phyloP scores from a whole-genome alignment of 345 rosid genomes.

The Raphanus sativus region DNA sequence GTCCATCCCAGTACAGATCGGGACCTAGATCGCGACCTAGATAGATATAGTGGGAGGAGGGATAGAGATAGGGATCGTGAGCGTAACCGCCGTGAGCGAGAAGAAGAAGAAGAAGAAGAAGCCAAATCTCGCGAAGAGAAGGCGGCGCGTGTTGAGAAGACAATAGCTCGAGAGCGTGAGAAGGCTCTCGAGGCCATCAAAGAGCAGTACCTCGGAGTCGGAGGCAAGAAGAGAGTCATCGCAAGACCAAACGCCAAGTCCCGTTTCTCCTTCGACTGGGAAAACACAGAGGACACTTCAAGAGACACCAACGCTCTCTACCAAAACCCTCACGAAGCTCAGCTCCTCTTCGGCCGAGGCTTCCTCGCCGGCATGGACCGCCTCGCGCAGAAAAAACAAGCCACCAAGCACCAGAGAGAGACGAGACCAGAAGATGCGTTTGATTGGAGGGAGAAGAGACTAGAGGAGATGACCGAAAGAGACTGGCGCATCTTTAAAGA shows the following conservation, averaged over 20 bases:
- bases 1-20: not conserved
- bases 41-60: not conserved
- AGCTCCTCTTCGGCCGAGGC: slow-evolving; percentile 32
- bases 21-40: slow-evolving; percentile 32
- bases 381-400: not conserved
- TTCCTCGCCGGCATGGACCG: not conserved
- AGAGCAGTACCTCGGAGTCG: slow-evolving; percentile 75
- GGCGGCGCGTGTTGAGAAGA: slow-evolving; percentile 64
- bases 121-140: slow-evolving; percentile 46
- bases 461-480: slow-evolving; percentile 90
- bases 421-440: no score
- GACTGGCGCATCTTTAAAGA: slow-evolving; percentile 96
- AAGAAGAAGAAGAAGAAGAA: slow-evolving; percentile 52
- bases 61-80: slow-evolving; percentile 41
- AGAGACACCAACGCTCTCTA: slow-evolving; percentile 74
- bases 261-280: slow-evolving; percentile 95
- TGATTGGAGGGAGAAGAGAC: slow-evolving; percentile 87
- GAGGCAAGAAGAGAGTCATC: slow-evolving; percentile 70
- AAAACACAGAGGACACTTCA: slow-evolving; percentile 85
- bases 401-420: not conserved
- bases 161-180: slow-evolving; percentile 69
- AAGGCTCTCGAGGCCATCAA: slow-evolving; percentile 80
- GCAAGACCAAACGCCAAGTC: slow-evolving; percentile 78
- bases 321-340: slow-evolving; percentile 96
- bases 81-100: slow-evolving; percentile 30